A percentile compares a stretch with the other conserved stretches of the same genome.
Conservation (phyloP, 2,329 filamentous ascomycete genomes). For the Karstenula rhodostoma region DNA sequence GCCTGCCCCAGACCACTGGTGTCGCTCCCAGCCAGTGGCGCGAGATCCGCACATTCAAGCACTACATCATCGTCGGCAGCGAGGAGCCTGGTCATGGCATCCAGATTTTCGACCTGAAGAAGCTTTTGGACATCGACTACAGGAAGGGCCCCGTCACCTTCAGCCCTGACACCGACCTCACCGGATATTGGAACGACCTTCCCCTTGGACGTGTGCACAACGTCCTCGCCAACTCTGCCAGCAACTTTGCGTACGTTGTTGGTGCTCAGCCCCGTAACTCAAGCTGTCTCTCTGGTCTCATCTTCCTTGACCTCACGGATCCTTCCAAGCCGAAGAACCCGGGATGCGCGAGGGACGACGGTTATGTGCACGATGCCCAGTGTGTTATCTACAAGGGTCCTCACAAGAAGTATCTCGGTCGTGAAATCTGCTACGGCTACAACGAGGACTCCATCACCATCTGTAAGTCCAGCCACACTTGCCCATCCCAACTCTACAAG, state of each 20-base stretch:
- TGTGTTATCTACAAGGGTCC: constrained; percentile 64
- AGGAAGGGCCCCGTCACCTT: constrained; percentile 42
- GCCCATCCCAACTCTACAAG: constrained; percentile 41
- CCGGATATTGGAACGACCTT: constrained; percentile 35
- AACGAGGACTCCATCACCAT: constrained; percentile 63
- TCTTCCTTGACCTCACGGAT: constrained; percentile 66
- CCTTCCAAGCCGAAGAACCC: constrained; percentile 61
- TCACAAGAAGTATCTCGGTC: constrained; percentile 56
- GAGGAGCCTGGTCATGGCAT: constrained; percentile 61
- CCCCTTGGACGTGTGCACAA: constrained; percentile 50
- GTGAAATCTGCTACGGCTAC: constrained; percentile 65
- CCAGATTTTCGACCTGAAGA: constrained; percentile 67
- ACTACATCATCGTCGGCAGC: constrained; percentile 53
- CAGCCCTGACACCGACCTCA: constrained; percentile 39
- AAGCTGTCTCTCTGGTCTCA: constrained; percentile 61
- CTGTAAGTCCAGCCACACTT: constrained; percentile 50
- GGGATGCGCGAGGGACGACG: constrained; percentile 63
- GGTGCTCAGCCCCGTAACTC: constrained; percentile 44
- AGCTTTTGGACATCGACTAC: constrained; percentile 43
- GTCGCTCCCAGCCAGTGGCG: constrained; percentile 57
- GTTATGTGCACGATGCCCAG: constrained; percentile 69
- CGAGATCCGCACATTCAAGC: constrained; percentile 58
- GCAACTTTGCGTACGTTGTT: constrained; percentile 44
- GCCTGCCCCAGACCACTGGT: constrained; percentile 56
- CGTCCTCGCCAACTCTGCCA: constrained; percentile 46